phyloP scores from a whole-genome alignment of 1,284 basidiomycete species.

The Athelia sp. region DNA sequence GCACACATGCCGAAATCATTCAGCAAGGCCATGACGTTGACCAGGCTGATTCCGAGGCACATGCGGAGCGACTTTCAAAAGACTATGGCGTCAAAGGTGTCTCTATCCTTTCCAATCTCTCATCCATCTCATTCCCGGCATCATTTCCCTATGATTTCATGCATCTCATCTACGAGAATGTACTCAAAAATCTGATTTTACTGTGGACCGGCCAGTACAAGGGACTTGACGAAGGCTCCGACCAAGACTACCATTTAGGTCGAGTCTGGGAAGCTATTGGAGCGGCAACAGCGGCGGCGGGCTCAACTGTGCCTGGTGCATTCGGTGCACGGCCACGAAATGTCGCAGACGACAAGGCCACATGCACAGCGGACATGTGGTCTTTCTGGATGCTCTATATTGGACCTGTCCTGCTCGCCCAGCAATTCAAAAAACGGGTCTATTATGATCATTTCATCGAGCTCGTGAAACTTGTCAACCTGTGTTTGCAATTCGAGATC shows the following conservation, averaged over 20 bases:
- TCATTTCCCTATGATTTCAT: constrained; percentile 17
- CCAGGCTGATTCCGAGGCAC: constrained; percentile 5
- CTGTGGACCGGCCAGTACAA: constrained; percentile 17
- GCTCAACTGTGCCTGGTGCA: constrained; percentile 6
- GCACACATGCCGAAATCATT: constrained; percentile 17
- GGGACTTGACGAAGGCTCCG: constrained; percentile 6
- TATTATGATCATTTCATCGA: constrained; percentile 21
- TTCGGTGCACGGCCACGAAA: constrained; percentile 11
- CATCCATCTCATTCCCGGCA: constrained; percentile 7
- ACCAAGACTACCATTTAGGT: constrained; percentile 9
- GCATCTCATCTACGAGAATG: constrained; percentile 15
- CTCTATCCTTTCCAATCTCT: constrained; percentile 9
- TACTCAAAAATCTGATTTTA: constrained; percentile 7
- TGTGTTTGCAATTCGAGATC: constrained; percentile 14
- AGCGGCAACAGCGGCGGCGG: not conserved
- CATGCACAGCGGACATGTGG: constrained; percentile 20
- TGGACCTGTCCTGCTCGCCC: constrained; percentile 12
- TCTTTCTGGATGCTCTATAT: constrained; percentile 14
- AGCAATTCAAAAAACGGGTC: constrained; percentile 5
- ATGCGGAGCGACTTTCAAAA: constrained; percentile 8
- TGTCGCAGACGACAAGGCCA: constrained; percentile 8
- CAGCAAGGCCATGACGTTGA: constrained; percentile 15
- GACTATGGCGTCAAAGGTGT: constrained; percentile 13
- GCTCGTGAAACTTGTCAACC: constrained; percentile 13
- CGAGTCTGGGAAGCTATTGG: constrained; percentile 10